Percentiles rank a stretch among this genome's conserved stretches.
These are phyloP conservation scores for Rhododendron mucronatum DNA, from an alignment of 148 eudicot genomes.

Conservation along the genomic window DNA sequence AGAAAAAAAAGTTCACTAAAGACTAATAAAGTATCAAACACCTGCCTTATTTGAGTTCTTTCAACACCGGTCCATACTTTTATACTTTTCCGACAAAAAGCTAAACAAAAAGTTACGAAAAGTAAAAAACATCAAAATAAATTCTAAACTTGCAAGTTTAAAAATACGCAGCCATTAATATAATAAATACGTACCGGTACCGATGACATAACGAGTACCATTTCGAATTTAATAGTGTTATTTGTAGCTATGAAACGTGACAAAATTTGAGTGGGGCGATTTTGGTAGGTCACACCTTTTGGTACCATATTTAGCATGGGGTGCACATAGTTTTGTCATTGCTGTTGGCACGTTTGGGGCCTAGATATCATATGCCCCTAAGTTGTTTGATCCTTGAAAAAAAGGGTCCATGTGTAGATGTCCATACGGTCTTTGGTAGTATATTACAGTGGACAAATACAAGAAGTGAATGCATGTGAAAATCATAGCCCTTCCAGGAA, in stretches of 20 bases:
- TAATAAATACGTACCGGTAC: accelerated
- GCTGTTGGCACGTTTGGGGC: background rate
- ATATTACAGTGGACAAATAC: background rate
- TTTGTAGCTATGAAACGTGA: background rate
- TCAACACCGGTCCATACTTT: too few species aligned
- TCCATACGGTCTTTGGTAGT: background rate
- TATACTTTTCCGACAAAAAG: too few species aligned
- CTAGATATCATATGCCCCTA: background rate
- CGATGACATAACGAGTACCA: background rate
- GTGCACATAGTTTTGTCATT: background rate
- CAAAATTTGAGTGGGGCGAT: background rate
- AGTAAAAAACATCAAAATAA: too few species aligned
- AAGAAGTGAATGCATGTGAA: background rate
- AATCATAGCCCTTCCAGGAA: background rate
- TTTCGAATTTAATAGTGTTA: background rate
- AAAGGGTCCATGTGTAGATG: background rate
- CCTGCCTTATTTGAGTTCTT: too few species aligned
- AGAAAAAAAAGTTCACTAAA: too few species aligned
- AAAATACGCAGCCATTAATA: too few species aligned
- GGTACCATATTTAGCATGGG: background rate
- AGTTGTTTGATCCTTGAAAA: background rate
- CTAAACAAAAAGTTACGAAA: too few species aligned
- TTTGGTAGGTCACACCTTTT: background rate
- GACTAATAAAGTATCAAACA: too few species aligned
- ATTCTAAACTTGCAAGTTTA: too few species aligned